Base-by-base conservation (phyloP, 2,329 filamentous ascomycete species). In the Venturia carpophila region DNA sequence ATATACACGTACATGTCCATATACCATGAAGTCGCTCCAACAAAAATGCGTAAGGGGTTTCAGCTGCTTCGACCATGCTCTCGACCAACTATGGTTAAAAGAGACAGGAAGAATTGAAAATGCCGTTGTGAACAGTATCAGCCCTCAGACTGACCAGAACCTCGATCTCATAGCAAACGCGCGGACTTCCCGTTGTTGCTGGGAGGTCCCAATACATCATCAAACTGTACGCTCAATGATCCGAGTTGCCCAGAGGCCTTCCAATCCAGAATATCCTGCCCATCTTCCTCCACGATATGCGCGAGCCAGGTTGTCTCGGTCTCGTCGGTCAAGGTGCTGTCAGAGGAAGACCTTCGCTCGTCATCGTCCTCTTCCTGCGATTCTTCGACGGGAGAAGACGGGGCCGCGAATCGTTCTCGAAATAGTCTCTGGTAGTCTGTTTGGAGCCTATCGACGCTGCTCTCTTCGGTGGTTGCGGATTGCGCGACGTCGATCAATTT, bases 401-500 rank as follows among this genome's bases (percentile, higher is more conserved):
- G 19, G 27, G 52, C 15, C 9, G 30, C 42, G 67, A 78, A 78
- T 66, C 75, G 75, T 63, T 77, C 76, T 68, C 73, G 75, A 71
- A 78, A 77, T 39, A 78, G 74, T 62, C 75, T 73, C 27, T 73
- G 71, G 67, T 77, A 78, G 67, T 78, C 76, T 66, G 72, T 72
- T 62, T 68, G 66, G 66, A 73, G 70, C 65, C 76, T 76, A 56
- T 75, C 61, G 27, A 37, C 19, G 42, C 63, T 37, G 37, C 55
- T 69, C 62, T 76, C 72, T 43, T 76, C 72, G 52, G 75, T 71
- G 69, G 76, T 73, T 62, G 74, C 73, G 63, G 71, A 71, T 67
- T 80, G 78, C 63, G 77, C 75, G 68, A 80, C 78, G 70, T 80
- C 78, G 69, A 81, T 81, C 72, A 81, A 73, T 68, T 80, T 79